Evolutionary conservation across 1,284 basidiomycete genomes (phyloP).

Genomic region (Gymnopus androsaceus): DNA sequence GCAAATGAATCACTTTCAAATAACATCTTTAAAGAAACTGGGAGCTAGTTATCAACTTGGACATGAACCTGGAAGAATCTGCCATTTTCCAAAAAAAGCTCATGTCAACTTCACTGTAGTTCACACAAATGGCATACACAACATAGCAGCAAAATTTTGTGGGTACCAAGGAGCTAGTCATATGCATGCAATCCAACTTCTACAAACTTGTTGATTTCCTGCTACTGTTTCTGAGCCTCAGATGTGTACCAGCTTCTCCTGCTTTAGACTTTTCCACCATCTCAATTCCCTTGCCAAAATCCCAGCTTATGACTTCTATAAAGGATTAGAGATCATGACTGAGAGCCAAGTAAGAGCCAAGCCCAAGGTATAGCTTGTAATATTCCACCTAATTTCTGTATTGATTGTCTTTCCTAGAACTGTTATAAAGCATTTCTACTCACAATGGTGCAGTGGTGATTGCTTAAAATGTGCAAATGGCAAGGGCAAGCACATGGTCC

Average conservation of each 20-base stretch:
- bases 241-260: constrained; percentile 12
- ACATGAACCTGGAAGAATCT: constrained; percentile 6
- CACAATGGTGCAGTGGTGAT: constrained; percentile 15
- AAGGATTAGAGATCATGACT: constrained; percentile 10
- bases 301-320: constrained; percentile 18
- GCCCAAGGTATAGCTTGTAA: neutral
- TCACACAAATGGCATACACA: constrained; percentile 11
- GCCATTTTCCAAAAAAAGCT: neutral
- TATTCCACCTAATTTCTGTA: neutral
- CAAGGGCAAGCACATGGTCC: constrained; percentile 18
- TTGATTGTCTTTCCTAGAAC: neutral
- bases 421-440: constrained; percentile 2
- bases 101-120: constrained; percentile 12
- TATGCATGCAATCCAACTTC: neutral
- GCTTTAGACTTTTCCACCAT: constrained; percentile 18
- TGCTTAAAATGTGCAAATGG: constrained; percentile 17
- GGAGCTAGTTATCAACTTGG: too few species aligned
- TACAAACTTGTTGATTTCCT: constrained; percentile 3
- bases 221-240: constrained; percentile 8
- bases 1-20: too few species aligned
- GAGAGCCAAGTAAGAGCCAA: constrained; percentile 3
- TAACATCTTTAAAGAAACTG: too few species aligned
- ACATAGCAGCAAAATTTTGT: constrained; percentile 11
- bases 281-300: constrained; percentile 16
- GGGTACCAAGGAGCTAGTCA: neutral